Evolutionary conservation across 1,139 yeast genomes (phyloP).

Genomic region (Yamadazyma triangularis): DNA sequence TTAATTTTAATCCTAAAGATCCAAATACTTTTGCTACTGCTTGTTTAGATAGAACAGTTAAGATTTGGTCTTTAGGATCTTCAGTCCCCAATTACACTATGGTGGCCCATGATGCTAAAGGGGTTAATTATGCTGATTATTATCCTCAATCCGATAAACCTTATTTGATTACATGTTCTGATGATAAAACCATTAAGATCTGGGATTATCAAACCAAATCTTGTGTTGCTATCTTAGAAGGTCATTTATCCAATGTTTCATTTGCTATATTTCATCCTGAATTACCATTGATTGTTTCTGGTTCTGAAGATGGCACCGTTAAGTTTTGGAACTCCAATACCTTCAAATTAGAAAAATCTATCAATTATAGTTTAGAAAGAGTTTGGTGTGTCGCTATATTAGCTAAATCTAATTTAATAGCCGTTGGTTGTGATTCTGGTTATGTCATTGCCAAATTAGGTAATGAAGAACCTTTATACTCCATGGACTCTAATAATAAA

Average conservation of each 20-base stretch:
- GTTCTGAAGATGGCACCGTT: slow-evolving; percentile 78
- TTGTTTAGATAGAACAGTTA: slow-evolving; percentile 92
- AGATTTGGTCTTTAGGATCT: slow-evolving; percentile 93
- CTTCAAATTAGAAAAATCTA: slow-evolving; percentile 81
- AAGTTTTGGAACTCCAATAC: slow-evolving; percentile 80
- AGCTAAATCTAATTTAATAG: slow-evolving; percentile 73
- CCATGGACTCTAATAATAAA: slow-evolving; percentile 92
- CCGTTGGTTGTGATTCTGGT: slow-evolving; percentile 95
- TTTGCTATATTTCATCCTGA: slow-evolving; percentile 97
- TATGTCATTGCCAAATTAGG: slow-evolving; percentile 83
- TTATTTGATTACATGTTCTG: slow-evolving; percentile 86
- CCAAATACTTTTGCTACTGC: slow-evolving; percentile 97
- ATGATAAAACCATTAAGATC: slow-evolving; percentile 83
- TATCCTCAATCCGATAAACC: slow-evolving; percentile 98
- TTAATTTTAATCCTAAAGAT: slow-evolving; percentile 95
- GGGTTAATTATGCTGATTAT: slow-evolving; percentile 94
- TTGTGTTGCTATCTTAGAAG: slow-evolving; percentile 90
- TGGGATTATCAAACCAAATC: slow-evolving; percentile 99
- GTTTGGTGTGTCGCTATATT: slow-evolving; percentile 92
- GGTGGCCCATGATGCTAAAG: slow-evolving; percentile 86
- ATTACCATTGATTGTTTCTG: slow-evolving; percentile 79
- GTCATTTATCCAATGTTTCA: slow-evolving; percentile 90
- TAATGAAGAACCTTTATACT: slow-evolving; percentile 87
- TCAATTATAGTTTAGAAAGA: slow-evolving; percentile 88
- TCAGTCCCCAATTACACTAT: slow-evolving; percentile 88